Evolutionary conservation across 164 flowering plant species (phyloP).

Genomic region (Vitis cinerea): DNA sequence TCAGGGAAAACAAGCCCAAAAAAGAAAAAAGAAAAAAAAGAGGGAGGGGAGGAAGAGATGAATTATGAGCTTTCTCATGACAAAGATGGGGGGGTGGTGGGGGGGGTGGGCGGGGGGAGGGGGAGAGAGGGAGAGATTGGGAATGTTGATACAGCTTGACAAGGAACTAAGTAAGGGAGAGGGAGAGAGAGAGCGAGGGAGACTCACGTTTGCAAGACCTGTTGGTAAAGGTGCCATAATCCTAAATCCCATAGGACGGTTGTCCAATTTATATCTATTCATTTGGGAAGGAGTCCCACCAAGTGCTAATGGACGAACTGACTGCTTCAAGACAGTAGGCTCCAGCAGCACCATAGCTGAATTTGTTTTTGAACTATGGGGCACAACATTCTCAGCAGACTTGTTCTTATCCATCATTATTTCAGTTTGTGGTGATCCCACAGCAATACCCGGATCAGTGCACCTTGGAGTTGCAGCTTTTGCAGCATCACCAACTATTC

Average conservation of each 20-base stretch:
- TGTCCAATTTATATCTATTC: conserved; percentile 80
- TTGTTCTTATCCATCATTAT: conserved; percentile 28
- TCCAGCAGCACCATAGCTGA: conserved; percentile 32
- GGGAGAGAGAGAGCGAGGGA: conserved; percentile 13
- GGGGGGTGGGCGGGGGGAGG: too few relatives aligned
- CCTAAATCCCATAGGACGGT: conserved; percentile 75
- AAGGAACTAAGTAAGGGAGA: background rate
- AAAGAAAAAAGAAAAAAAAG: background rate
- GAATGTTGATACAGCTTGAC: background rate
- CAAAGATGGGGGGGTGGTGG: too few relatives aligned
- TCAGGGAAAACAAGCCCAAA: background rate
- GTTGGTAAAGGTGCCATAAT: conserved; percentile 76
- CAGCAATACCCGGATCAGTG: conserved; percentile 25
- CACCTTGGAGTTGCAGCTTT: conserved; percentile 31
- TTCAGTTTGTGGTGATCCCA: conserved; percentile 27
- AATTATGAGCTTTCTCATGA: background rate
- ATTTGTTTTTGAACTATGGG: conserved; percentile 36
- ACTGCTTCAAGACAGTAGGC: conserved; percentile 41
- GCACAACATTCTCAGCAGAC: conserved; percentile 30
- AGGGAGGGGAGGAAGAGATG: too few relatives aligned
- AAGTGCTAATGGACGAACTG: conserved; percentile 37
- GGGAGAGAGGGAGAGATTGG: too few relatives aligned
- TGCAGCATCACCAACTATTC: conserved; percentile 21
- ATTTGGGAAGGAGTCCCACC: conserved; percentile 33
- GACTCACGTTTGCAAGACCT: conserved; percentile 67